phyloP scores from a whole-genome alignment of 306 rosid species.

The Senna tora region DNA sequence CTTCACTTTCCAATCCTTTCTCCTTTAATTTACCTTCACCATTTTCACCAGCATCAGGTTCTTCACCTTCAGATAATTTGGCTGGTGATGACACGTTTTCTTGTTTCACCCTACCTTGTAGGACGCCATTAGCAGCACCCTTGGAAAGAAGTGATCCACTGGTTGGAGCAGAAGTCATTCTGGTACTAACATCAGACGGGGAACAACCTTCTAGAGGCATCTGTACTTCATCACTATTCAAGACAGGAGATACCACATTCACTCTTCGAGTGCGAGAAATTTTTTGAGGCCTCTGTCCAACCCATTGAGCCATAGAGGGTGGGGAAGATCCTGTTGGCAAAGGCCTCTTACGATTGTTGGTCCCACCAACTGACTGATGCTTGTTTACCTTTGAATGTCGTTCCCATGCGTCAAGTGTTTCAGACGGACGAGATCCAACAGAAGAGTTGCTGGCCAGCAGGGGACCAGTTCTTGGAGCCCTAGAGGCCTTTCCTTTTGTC shows the following conservation, averaged over 20 bases:
- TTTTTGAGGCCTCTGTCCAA: constrained; percentile 87
- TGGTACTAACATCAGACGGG: constrained; percentile 65
- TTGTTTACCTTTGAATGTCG: constrained; percentile 59
- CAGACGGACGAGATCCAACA: constrained; percentile 58
- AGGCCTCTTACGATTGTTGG: constrained; percentile 61
- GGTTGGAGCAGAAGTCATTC: constrained; percentile 49
- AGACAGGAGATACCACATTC: constrained; percentile 74
- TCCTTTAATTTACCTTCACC: constrained; percentile 65
- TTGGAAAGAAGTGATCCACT: constrained; percentile 60
- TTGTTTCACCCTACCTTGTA: constrained; percentile 51
- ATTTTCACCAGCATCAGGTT: constrained; percentile 66
- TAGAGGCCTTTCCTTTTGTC: constrained; percentile 77
- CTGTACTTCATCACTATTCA: constrained; percentile 63
- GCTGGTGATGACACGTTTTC: constrained; percentile 64
- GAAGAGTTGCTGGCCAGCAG: constrained; percentile 54
- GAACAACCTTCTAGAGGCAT: constrained; percentile 58
- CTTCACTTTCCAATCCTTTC: constrained; percentile 55
- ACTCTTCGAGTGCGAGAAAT: constrained; percentile 79
- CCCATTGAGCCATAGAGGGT: constrained; percentile 86
- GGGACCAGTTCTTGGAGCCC: constrained; percentile 70
- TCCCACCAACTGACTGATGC: constrained; percentile 50
- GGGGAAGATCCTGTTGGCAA: constrained; percentile 61
- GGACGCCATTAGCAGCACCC: constrained; percentile 47
- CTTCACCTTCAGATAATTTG: constrained; percentile 80
- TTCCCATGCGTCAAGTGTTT: constrained; percentile 62